phyloP scores from a whole-genome alignment of 805 yeast genomes.

The Wilhelminamyces savonicus region DNA sequence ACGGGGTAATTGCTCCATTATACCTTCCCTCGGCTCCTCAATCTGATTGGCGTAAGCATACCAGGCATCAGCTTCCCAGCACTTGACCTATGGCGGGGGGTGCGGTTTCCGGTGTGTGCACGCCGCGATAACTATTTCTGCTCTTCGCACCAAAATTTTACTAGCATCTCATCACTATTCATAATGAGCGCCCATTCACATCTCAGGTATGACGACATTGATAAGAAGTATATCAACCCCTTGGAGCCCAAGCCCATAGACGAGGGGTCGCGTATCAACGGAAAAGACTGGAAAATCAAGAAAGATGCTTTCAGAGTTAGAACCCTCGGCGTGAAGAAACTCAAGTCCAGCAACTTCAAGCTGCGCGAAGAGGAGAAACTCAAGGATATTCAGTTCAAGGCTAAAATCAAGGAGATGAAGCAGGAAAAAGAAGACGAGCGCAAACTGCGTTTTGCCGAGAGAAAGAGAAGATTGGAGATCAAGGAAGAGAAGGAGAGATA shows the following conservation, averaged over 20 bases:
- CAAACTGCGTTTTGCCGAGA: constrained; percentile 44
- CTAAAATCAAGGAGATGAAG: constrained; percentile 64
- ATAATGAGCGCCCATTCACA: constrained; percentile 30
- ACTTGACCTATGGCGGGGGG: too few species aligned
- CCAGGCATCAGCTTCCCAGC: too few species aligned
- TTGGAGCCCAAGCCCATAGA: constrained; percentile 25
- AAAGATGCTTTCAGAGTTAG: constrained; percentile 64
- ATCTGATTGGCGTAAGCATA: too few species aligned
- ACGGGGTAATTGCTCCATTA: too few species aligned
- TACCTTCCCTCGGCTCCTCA: too few species aligned
- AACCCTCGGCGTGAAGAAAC: constrained; percentile 47
- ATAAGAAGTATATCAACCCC: constrained; percentile 30
- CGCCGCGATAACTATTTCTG: too few species aligned
- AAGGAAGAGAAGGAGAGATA: constrained; percentile 88
- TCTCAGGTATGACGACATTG: constrained; percentile 23
- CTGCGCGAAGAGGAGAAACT: constrained; percentile 59
- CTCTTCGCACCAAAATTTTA: too few species aligned
- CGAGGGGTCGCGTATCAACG: constrained; percentile 51
- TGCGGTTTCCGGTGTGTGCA: too few species aligned
- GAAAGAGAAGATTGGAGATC: constrained; percentile 70
- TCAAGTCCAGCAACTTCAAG: constrained; percentile 45
- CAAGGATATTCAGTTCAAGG: constrained; percentile 61
- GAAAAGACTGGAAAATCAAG: constrained; percentile 66
- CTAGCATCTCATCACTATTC: too few species aligned
- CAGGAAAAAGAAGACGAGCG: constrained; percentile 67